These are phyloP conservation scores for Fusarium sp. DNA, from an alignment of 2,329 filamentous ascomycete species.

Conservation along the genomic window DNA sequence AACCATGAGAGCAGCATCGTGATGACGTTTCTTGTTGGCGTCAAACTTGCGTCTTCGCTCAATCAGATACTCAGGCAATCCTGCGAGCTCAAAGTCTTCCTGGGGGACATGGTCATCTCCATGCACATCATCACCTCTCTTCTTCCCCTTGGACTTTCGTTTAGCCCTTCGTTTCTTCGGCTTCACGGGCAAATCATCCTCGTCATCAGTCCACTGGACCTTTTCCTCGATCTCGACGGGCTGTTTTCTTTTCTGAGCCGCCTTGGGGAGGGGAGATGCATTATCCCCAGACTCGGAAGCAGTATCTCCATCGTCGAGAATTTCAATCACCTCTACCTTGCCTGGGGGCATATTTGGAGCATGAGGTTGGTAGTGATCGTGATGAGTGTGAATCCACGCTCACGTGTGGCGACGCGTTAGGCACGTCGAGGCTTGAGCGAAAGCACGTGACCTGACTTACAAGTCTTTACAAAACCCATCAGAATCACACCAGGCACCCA, in stretches of 20 bases:
- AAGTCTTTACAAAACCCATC: background rate
- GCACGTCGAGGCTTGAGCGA: slow-evolving; percentile 19
- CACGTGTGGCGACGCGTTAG: slow-evolving; percentile 33
- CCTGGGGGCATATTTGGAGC: slow-evolving; percentile 26
- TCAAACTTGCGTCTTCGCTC: slow-evolving; percentile 79
- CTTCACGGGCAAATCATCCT: slow-evolving; percentile 69
- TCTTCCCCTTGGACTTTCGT: slow-evolving; percentile 47
- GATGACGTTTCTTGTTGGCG: slow-evolving; percentile 66
- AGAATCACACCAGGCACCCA: background rate
- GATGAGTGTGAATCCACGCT: background rate
- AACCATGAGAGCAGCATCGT: slow-evolving; percentile 77
- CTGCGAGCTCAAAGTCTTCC: slow-evolving; percentile 56
- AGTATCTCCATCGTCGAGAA: slow-evolving; percentile 41
- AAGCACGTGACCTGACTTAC: slow-evolving; percentile 38
- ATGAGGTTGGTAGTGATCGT: slow-evolving; percentile 3
- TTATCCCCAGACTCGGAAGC: slow-evolving; percentile 37
- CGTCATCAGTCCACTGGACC: slow-evolving; percentile 69
- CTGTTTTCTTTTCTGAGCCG: slow-evolving; percentile 53
- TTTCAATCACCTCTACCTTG: slow-evolving; percentile 40
- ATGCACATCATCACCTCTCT: slow-evolving; percentile 40
- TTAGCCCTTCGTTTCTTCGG: slow-evolving; percentile 55
- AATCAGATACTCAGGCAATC: slow-evolving; percentile 75
- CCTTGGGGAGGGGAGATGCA: slow-evolving; percentile 9
- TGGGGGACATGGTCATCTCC: slow-evolving; percentile 53
- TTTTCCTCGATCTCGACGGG: slow-evolving; percentile 55